A percentile compares a stretch with the other conserved stretches of the same genome.
Evolutionary conservation across 495 filamentous ascomycete genomes (phyloP).

Genomic region (Recurvomyces mirabilis): DNA sequence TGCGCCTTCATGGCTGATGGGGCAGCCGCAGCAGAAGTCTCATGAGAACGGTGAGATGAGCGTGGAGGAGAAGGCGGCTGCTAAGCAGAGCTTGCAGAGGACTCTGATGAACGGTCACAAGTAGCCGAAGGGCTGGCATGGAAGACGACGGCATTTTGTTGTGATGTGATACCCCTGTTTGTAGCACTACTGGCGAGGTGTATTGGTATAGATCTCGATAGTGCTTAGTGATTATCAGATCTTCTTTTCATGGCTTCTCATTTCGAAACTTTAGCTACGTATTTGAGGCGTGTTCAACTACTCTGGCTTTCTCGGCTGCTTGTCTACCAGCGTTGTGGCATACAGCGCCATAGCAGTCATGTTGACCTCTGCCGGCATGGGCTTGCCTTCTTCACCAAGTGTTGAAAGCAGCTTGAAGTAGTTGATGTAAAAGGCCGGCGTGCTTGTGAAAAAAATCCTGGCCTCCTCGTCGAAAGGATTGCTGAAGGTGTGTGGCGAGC

Average conservation of each 20-base stretch:
- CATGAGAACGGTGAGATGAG: slow-evolving; percentile 6
- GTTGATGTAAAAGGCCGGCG: slow-evolving; percentile 42
- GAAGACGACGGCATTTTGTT: no score
- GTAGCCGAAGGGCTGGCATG: no score
- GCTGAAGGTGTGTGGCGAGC: slow-evolving; percentile 43
- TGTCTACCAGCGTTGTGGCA: slow-evolving; percentile 34
- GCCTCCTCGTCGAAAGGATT: slow-evolving; percentile 43
- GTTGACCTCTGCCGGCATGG: slow-evolving; percentile 31
- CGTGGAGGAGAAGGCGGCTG: slow-evolving; percentile 10
- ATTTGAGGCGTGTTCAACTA: no score
- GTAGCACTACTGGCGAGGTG: no score
- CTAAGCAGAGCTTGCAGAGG: slow-evolving; percentile 6
- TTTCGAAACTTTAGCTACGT: no score
- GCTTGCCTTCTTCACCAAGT: slow-evolving; percentile 28
- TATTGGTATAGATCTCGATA: no score
- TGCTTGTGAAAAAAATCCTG: slow-evolving; percentile 45
- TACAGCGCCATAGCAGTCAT: slow-evolving; percentile 34
- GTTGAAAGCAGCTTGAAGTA: slow-evolving; percentile 38
- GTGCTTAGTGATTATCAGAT: no score
- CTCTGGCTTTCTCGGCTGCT: slow-evolving; percentile 17
- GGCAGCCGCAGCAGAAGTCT: slow-evolving; percentile 31
- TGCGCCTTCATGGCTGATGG: slow-evolving; percentile 59
- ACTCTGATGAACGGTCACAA: slow-evolving; percentile 1
- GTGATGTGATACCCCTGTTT: no score
- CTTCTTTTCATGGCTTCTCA: no score